Percentiles rank a stretch among this genome's conserved stretches.
Evolutionary conservation across 352 stramenopile species (phyloP).

Genomic region (Phytopythium delawarense): DNA sequence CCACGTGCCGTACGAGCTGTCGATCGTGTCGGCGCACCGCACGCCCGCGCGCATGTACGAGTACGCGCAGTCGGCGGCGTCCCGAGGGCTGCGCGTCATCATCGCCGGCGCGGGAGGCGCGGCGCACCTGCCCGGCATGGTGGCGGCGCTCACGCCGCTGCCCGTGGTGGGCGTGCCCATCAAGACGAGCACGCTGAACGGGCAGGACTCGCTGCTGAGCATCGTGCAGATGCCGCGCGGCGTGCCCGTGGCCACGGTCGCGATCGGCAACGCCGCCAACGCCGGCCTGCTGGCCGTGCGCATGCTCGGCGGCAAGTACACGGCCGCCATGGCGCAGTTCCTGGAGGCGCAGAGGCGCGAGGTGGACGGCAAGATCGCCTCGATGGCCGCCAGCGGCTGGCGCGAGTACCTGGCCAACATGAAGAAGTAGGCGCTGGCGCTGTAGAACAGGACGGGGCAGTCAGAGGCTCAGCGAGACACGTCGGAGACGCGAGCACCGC

Average conservation of each 20-base stretch:
- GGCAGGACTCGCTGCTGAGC: slow-evolving; percentile 96
- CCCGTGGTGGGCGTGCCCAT: slow-evolving; percentile 97
- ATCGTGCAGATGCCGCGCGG: slow-evolving; percentile 99
- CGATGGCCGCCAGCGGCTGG: slow-evolving; percentile 85
- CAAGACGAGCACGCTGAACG: slow-evolving; percentile 97
- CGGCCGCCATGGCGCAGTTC: slow-evolving; percentile 90
- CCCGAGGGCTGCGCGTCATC: slow-evolving; percentile 91
- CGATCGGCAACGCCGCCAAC: slow-evolving; percentile 98
- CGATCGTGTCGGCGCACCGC: slow-evolving; percentile 98
- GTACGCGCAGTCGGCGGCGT: slow-evolving; percentile 90
- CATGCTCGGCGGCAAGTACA: slow-evolving; percentile 87
- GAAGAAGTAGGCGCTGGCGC: slow-evolving; percentile 33
- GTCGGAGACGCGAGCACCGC: too few species aligned
- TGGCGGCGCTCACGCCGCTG: slow-evolving; percentile 81
- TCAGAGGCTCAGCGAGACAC: too few species aligned
- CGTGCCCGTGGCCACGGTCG: slow-evolving; percentile 97
- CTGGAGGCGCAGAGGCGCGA: slow-evolving; percentile 89
- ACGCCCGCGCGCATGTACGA: slow-evolving; percentile 95
- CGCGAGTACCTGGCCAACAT: slow-evolving; percentile 88
- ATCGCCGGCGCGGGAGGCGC: slow-evolving; percentile 96
- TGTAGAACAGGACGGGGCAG: too few species aligned
- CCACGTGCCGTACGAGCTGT: slow-evolving; percentile 94
- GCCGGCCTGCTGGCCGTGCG: slow-evolving; percentile 96
- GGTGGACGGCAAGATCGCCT: slow-evolving; percentile 92
- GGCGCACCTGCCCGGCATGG: slow-evolving; percentile 96